phyloP scores from a whole-genome alignment of 768 basidiomycete species.

The Amanita pallidorosea region DNA sequence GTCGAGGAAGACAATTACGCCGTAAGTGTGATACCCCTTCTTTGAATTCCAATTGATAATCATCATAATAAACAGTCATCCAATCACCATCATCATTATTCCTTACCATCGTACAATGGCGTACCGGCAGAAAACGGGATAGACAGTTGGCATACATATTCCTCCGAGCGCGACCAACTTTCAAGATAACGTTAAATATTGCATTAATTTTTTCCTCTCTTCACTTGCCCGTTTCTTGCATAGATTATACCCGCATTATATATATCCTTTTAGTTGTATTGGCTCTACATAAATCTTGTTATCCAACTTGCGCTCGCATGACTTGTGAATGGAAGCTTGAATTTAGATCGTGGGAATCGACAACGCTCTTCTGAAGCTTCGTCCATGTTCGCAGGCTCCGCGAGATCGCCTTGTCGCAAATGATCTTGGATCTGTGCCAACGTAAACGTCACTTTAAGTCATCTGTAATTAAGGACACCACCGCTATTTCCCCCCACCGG shows the following conservation, averaged over 20 bases:
- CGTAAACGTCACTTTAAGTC: conserved; percentile 2
- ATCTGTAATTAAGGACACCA: not conserved
- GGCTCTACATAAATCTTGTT: conserved; percentile 8
- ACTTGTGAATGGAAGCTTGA: conserved; percentile 13
- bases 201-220: conserved; percentile 1
- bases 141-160: conserved; percentile 56
- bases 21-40: conserved; percentile 22
- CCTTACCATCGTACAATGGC: conserved; percentile 39
- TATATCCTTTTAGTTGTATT: conserved; percentile 1
- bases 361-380: conserved; percentile 11
- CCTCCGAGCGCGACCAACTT: conserved; percentile 51
- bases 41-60: not conserved
- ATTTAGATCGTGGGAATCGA: conserved; percentile 15
- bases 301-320: not conserved
- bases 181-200: conserved; percentile 35
- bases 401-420: not conserved
- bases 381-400: not conserved
- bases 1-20: conserved; percentile 57
- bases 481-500: not conserved
- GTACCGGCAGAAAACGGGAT: conserved; percentile 32
- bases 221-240: conserved; percentile 1
- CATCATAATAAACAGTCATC: conserved; percentile 6
- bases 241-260: conserved; percentile 6
- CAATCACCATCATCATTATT: conserved; percentile 25
- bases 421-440: conserved; percentile 1